phyloP scores from a whole-genome alignment of 176 grass and related monocot species.

The Oryza officinalis region DNA sequence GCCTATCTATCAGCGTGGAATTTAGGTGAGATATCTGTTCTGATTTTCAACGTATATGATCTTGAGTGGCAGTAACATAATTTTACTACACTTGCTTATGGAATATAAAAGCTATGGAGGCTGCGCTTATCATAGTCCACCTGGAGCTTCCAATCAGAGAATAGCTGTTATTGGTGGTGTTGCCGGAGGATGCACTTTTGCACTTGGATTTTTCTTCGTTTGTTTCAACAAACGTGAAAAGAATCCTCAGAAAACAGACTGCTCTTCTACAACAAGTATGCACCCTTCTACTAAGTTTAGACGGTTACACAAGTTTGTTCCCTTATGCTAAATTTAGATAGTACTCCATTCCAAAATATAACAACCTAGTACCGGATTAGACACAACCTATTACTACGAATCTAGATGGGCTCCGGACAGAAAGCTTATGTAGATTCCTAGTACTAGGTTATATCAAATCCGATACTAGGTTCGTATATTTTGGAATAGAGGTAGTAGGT shows the following conservation, averaged over 20 bases:
- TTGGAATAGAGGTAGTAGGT: not conserved
- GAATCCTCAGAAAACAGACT: conserved; percentile 43
- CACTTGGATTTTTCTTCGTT: conserved; percentile 49
- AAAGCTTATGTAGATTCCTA: too few relatives aligned
- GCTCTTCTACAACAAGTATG: conserved; percentile 63
- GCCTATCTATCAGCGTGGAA: conserved; percentile 31
- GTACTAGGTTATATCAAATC: too few relatives aligned
- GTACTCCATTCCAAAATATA: too few relatives aligned
- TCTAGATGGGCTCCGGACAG: too few relatives aligned
- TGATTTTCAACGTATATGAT: conserved; percentile 10
- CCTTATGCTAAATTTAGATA: conserved; percentile 20
- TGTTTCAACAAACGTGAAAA: conserved; percentile 59
- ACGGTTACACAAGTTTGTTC: not conserved
- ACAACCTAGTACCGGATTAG: too few relatives aligned
- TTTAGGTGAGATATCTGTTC: conserved; percentile 49
- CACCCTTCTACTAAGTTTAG: not conserved
- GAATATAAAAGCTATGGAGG: conserved; percentile 47
- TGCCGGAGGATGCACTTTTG: conserved; percentile 60
- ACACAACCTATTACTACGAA: too few relatives aligned
- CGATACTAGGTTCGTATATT: too few relatives aligned
- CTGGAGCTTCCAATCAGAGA: conserved; percentile 28
- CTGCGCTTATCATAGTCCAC: conserved; percentile 31
- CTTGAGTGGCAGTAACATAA: conserved; percentile 18
- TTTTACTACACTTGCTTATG: conserved; percentile 8
- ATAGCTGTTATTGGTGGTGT: conserved; percentile 42